Conservation (phyloP, 352 stramenopile species). For the Phytophthora nicotianae region DNA sequence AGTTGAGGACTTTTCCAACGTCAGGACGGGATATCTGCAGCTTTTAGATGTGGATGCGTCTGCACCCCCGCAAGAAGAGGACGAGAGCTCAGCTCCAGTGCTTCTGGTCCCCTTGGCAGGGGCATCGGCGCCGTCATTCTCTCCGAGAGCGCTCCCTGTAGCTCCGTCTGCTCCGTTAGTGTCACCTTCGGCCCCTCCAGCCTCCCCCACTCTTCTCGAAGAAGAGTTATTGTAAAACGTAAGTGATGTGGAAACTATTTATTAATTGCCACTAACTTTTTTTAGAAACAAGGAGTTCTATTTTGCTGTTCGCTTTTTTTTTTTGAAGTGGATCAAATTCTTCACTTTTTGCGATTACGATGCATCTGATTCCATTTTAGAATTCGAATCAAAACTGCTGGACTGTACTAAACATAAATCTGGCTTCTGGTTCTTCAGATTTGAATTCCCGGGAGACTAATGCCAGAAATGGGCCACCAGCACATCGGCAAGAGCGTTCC, state of each 20-base stretch:
- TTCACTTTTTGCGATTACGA: slow-evolving; percentile 16
- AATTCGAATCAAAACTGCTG: neutral
- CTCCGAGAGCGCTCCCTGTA: slow-evolving; percentile 15
- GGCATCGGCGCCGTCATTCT: slow-evolving; percentile 45
- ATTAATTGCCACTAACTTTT: slow-evolving; percentile 26
- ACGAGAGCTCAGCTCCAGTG: slow-evolving; percentile 38
- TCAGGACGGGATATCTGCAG: slow-evolving; percentile 52
- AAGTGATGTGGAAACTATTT: slow-evolving; percentile 41
- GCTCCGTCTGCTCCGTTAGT: slow-evolving; percentile 17
- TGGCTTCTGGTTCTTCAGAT: slow-evolving; percentile 27
- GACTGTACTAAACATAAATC: slow-evolving; percentile 5
- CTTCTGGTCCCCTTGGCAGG: slow-evolving; percentile 37
- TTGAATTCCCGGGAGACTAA: slow-evolving; percentile 13
- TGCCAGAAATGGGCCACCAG: slow-evolving; percentile 31
- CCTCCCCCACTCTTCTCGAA: slow-evolving; percentile 19
- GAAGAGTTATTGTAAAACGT: slow-evolving; percentile 36
- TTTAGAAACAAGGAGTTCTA: neutral
- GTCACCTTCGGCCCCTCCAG: slow-evolving; percentile 21
- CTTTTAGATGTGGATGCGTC: slow-evolving; percentile 54
- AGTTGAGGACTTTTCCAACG: slow-evolving; percentile 52
- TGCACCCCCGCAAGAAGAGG: slow-evolving; percentile 33
- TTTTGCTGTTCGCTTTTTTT: slow-evolving; percentile 24
- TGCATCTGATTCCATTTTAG: neutral
- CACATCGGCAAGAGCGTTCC: slow-evolving; percentile 29
- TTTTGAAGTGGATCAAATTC: slow-evolving; percentile 4